Percentiles rank a stretch among this genome's conserved stretches.
phyloP scores from a whole-genome alignment of 345 rosid species.

The Sonneratia alba region DNA sequence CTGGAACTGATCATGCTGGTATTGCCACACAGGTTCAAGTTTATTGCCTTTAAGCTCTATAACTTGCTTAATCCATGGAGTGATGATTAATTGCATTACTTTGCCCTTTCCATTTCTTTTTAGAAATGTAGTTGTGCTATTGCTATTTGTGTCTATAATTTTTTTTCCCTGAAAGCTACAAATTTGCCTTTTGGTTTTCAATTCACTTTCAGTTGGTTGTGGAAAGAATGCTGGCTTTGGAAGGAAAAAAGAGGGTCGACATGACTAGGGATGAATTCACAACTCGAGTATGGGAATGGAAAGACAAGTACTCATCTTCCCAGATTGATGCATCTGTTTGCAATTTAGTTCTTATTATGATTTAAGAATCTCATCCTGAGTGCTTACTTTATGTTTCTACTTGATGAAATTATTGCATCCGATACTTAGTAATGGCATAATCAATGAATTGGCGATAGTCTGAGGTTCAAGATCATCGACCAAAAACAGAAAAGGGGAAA shows the following conservation, averaged over 20 bases:
- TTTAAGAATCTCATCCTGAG: neutral
- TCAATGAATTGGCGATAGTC: neutral
- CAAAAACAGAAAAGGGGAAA: too few relatives aligned
- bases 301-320: conserved; percentile 62
- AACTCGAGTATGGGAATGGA: conserved; percentile 96
- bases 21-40: conserved; percentile 86
- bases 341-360: neutral
- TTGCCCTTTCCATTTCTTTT: neutral
- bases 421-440: neutral
- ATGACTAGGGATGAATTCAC: conserved; percentile 82
- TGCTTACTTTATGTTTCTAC: neutral
- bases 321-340: neutral
- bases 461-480: too few relatives aligned
- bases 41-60: conserved; percentile 6
- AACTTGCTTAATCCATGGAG: neutral
- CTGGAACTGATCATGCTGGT: conserved; percentile 98
- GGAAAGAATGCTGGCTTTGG: conserved; percentile 88
- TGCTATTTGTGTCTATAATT: neutral
- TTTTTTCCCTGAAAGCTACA: neutral
- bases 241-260: conserved; percentile 77
- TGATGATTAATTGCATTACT: neutral
- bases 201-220: conserved; percentile 63
- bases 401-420: neutral
- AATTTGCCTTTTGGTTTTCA: conserved; percentile 1
- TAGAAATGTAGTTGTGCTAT: neutral